Evolutionary conservation across 179 eudicot species (phyloP), one percentile per base, ranked within the genome.

Genomic region (Spergularia azorica): DNA sequence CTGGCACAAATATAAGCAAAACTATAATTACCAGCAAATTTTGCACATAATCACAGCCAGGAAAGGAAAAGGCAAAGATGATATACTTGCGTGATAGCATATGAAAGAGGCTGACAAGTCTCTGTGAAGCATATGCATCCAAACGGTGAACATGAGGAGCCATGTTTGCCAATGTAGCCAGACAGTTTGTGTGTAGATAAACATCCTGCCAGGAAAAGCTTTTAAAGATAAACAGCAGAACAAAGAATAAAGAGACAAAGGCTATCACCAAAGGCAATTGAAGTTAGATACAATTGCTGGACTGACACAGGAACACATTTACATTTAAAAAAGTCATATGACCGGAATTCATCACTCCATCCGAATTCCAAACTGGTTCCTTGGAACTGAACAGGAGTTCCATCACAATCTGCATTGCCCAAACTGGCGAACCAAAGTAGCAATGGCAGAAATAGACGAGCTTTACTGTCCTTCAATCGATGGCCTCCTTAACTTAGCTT

Each of bases 181-280:
- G 88, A 76, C 99, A 95, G 77, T 95, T 95, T 71, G 99, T 93
- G 83, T 95, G 97, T 63, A 95, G 99, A 83, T 93, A 95, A 72
- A 95, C 87, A 85, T 95, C 99, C 97, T 95, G 97, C 79, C 77
- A 1, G 64, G 21, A 5, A 58, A 56, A 62, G 67, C 43, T n/a
- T 70, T 51, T 14, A 58, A 69, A 26, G 32, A 63, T 15, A 63
- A 74, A 26, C 38, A n/a, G 63, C 18, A 55, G 26, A 71, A 39
- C 32, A 56, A 56, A 7, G 51, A 55, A 15, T 16, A 71, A 54
- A 38, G 51, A 36, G 14, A 32, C 51, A 56, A 26, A 26, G 32
- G 32, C 32, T 26, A 26, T 2, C 32, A 26, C 32, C 32, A 26
- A 26, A 26, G 32, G 2, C 32, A 26, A 26, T 26, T 26, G 32